These are phyloP conservation scores for Boehmeria nivea DNA, from an alignment of 306 rosid species.

Conservation along the genomic window DNA sequence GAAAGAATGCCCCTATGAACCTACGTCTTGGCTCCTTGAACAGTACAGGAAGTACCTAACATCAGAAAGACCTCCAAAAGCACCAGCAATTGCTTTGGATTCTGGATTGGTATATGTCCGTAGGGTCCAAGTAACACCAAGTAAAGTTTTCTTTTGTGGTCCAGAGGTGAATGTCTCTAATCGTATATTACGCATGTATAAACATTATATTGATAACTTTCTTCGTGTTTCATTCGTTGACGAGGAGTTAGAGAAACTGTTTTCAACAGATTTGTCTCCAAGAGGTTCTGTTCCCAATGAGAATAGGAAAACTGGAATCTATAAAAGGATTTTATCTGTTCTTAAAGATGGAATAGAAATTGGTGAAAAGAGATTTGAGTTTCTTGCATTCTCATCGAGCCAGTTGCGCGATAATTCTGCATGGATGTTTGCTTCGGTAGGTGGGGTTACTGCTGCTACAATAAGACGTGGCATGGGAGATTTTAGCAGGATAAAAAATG, in stretches of 20 bases:
- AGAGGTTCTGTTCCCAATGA: constrained; percentile 30
- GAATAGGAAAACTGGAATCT: constrained; percentile 49
- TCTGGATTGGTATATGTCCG: constrained; percentile 62
- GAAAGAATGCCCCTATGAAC: constrained; percentile 64
- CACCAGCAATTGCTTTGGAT: constrained; percentile 52
- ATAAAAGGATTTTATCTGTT: constrained; percentile 53
- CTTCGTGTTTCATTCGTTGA: constrained; percentile 85
- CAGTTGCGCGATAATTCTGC: constrained; percentile 69
- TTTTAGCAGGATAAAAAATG: constrained; percentile 60
- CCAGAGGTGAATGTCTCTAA: constrained; percentile 84
- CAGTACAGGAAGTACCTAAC: constrained; percentile 37
- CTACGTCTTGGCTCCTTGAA: constrained; percentile 52
- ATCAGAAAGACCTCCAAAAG: constrained; percentile 26
- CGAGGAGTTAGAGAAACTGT: constrained; percentile 64
- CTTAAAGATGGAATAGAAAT: constrained; percentile 56
- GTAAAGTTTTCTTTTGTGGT: constrained; percentile 57
- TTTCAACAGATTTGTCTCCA: constrained; percentile 57
- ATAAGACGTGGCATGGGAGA: constrained; percentile 74
- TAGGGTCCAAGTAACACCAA: constrained; percentile 75
- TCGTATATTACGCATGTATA: constrained; percentile 62
- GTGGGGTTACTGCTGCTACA: constrained; percentile 29
- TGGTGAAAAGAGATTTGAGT: constrained; percentile 71
- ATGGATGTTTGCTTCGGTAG: constrained; percentile 84
- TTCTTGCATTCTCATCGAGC: constrained; percentile 89
- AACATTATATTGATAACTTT: constrained; percentile 44